Conservation (phyloP, 768 basidiomycete genomes). For the Crassisporium funariophilum region DNA sequence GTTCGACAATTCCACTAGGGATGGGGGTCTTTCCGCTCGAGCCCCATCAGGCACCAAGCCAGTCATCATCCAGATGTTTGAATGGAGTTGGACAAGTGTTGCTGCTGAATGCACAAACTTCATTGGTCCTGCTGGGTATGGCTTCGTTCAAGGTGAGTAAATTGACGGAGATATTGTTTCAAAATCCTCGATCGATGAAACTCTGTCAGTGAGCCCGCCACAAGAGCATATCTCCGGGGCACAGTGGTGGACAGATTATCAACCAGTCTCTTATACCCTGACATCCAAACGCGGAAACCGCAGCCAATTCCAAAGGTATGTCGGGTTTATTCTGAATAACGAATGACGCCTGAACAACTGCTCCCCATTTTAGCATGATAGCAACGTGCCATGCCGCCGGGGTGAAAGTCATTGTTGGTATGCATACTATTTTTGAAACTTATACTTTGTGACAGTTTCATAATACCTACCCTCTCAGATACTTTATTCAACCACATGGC, state of each 20-base stretch:
- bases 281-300: constrained; percentile 68
- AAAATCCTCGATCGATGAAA: neutral
- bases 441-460: neutral
- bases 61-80: constrained; percentile 72
- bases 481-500: constrained; percentile 73
- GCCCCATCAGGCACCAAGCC: constrained; percentile 35
- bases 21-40: constrained; percentile 14
- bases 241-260: constrained; percentile 80
- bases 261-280: constrained; percentile 64
- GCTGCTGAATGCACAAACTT: constrained; percentile 66
- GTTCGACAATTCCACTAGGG: neutral
- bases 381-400: constrained; percentile 52
- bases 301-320: constrained; percentile 48
- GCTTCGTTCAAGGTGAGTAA: constrained; percentile 65
- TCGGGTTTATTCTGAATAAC: constrained; percentile 9
- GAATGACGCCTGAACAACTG: neutral
- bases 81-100: constrained; percentile 64
- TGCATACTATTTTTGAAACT: constrained; percentile 3
- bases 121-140: constrained; percentile 70
- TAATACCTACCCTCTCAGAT: constrained; percentile 29
- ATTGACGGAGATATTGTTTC: neutral
- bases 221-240: constrained; percentile 58
- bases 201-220: constrained; percentile 46
- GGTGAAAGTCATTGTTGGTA: constrained; percentile 58
- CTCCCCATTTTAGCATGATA: constrained; percentile 41